Evolutionary conservation across 148 eudicot genomes (phyloP), one percentile per base, ranked within the genome.

Genomic region (Silene uniflora): DNA sequence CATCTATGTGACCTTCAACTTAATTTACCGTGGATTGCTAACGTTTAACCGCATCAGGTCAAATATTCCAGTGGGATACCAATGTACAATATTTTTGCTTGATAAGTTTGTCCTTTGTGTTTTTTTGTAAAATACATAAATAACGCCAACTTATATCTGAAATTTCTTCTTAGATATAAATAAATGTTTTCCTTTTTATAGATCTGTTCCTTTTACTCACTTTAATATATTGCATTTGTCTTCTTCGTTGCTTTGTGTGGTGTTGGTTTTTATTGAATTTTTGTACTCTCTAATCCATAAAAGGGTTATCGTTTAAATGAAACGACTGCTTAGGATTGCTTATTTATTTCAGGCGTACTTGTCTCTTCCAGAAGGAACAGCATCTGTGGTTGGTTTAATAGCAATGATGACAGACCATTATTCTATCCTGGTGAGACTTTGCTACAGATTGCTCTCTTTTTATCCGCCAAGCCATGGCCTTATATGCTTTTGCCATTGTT

Each of bases 331-430:
- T 35, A 0, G 8, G 35, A 19, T 25, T 60, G 74, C 19, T 76
- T 76, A 29, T 72, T 8, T 78, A 21, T 73, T 77, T 64, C 89
- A 96, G 99, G 99, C 99, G 64, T 96, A 96, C 81, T 87, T 96
- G 78, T 92, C 99, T 79, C 94, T 96, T 81, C 99, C 99, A 16
- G 98, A 96, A 80, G 99, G 99, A 46, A 96, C 98, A 81, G 99
- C 99, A 81, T 96, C 99, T 72, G 98, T 93, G 55, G 91, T 86
- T 84, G 99, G 99, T 74, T 80, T 96, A 73, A 89, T 91, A 76
- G 99, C 99, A 39, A 96, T 96, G 99, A 91, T 96, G 98, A 88
- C 97, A 19, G 99, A 96, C 85, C 93, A 92, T 87, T 96, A 96
- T 85, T 80, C 92, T 85, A 87, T 88, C 78, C 73, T 91, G 99